phyloP scores from a whole-genome alignment of 2,329 filamentous ascomycete genomes.

The Calonectria leucothoes region DNA sequence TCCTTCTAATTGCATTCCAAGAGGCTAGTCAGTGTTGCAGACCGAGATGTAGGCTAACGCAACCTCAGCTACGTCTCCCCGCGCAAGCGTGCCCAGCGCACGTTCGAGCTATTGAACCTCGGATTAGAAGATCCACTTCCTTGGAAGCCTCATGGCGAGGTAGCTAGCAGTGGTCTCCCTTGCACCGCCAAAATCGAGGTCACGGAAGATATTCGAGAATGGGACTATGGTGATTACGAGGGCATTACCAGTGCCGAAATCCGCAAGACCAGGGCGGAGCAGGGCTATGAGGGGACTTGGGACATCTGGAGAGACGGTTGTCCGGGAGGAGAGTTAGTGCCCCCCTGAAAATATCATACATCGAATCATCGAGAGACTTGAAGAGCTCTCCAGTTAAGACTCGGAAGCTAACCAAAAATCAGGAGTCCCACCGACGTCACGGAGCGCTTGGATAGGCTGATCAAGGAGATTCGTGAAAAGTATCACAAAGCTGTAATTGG shows the following conservation, averaged over 20 bases:
- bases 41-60: constrained; percentile 10
- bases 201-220: constrained; percentile 81
- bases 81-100: constrained; percentile 84
- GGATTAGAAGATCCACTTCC: constrained; percentile 76
- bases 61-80: constrained; percentile 81
- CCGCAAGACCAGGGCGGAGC: constrained; percentile 63
- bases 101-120: constrained; percentile 88
- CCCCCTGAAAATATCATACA: constrained; percentile 9
- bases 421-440: constrained; percentile 80
- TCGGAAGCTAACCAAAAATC: constrained; percentile 21
- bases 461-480: constrained; percentile 76
- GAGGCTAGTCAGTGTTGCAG: not conserved
- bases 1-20: not conserved
- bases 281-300: constrained; percentile 72
- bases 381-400: not conserved
- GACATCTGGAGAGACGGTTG: constrained; percentile 94
- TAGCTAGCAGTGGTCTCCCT: constrained; percentile 51
- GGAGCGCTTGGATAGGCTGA: constrained; percentile 78
- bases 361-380: not conserved
- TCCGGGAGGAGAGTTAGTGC: constrained; percentile 82
- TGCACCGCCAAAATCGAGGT: constrained; percentile 73
- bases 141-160: constrained; percentile 68
- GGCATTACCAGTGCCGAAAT: constrained; percentile 81
- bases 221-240: constrained; percentile 91
- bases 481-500: constrained; percentile 74